Evolutionary conservation across 208 protist genomes (phyloP), one percentile per base, ranked within the genome.

Genomic region (Leishmania amazonensis): DNA sequence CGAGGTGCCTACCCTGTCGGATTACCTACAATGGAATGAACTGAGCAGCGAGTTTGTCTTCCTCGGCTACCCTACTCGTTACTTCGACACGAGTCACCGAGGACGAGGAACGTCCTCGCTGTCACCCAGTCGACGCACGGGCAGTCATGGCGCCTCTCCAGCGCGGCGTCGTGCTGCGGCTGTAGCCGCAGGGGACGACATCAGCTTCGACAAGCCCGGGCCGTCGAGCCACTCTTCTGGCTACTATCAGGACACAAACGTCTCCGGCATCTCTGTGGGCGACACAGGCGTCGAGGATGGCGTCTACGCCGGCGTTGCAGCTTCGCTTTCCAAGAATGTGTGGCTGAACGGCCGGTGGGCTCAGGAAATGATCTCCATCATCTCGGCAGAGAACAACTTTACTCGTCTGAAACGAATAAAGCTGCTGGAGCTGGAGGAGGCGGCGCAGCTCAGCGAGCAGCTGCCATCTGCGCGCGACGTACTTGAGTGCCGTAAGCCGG

Each of bases 261-360:
- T 85, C n/a, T 82, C 82, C 35, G 57, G 73, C 45, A 47, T 65
- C 15, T 85, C 78, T 28, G n/a, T 53, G 35, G 64, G 54, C 0
- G 83, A 81, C 58, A 97, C 94, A 6, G 94, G 94, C 45, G 87
- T 97, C 24, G 91, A 93, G 53, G 91, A 96, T 76, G 94, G 94
- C 28, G 85, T 97, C 58, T 97, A 97, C 82, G 88, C 86, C 24
- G 94, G 94, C 57, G 75, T 84, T 1, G 83, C 84, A 1, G 77
- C 87, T 31, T 79, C 88, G 58, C 79, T 87, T 71, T 92, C 94
- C 54, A 94, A 95, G 84, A 97, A 97, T 75, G 80, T 97, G 5
- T 96, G 93, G 90, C 87, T 97, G 13, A 97, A 93, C 80, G 91
- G 89, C 8, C 84, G 85, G 42, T 96, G 94, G 91, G 89, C 85